Conservation (phyloP, 2,329 filamentous ascomycete genomes). For the Exophiala sideris region DNA sequence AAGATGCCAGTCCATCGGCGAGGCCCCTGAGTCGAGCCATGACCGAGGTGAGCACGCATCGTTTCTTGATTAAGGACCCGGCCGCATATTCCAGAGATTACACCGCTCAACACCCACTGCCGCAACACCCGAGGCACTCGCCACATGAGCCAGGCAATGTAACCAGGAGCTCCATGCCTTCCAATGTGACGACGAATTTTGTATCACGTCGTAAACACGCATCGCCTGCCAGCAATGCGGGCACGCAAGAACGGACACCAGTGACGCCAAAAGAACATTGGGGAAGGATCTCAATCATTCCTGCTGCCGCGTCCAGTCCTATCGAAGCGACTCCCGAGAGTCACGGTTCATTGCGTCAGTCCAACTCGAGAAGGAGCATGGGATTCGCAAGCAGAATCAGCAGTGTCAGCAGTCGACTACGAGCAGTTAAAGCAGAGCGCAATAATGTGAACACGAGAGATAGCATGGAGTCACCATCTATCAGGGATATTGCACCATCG, state of each 20-base stretch:
- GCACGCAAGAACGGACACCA: constrained; percentile 14
- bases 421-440: constrained; percentile 24
- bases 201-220: constrained; percentile 25
- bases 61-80: constrained; percentile 35
- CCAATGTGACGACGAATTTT: constrained; percentile 23
- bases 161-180: constrained; percentile 23
- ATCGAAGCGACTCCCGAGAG: constrained; percentile 21
- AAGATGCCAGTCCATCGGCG: constrained; percentile 33
- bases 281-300: constrained; percentile 26
- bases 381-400: constrained; percentile 27
- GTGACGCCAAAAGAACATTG: constrained; percentile 22
- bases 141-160: constrained; percentile 6
- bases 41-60: constrained; percentile 39
- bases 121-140: constrained; percentile 19
- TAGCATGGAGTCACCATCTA: constrained; percentile 5
- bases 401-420: constrained; percentile 26
- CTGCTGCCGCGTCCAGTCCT: constrained; percentile 18
- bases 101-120: constrained; percentile 33
- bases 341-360: constrained; percentile 5
- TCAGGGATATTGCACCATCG: constrained; percentile 17
- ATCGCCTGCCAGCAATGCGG: constrained; percentile 11
- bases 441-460: constrained; percentile 9
- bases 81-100: constrained; percentile 31
- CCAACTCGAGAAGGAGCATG: constrained; percentile 21
- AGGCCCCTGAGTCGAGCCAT: constrained; percentile 43